Percentiles rank a stretch among this genome's conserved stretches.
These are phyloP conservation scores for Dendrostoma leiphaemia DNA, from an alignment of 2,329 filamentous ascomycete species.

Conservation along the genomic window DNA sequence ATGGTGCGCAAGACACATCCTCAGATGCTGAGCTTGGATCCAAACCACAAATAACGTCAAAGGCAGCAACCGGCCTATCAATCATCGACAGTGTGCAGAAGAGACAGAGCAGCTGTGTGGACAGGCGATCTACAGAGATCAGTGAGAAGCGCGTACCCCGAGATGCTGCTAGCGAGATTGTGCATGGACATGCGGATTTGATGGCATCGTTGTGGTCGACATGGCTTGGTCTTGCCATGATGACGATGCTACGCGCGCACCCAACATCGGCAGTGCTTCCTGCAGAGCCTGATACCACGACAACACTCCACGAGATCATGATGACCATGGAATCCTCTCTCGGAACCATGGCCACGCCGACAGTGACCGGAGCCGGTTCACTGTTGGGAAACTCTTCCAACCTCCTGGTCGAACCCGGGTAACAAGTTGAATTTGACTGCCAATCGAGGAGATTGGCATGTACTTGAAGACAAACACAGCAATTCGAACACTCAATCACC, in stretches of 20 bases:
- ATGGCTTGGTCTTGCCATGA: not conserved
- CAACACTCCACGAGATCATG: not conserved
- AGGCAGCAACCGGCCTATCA: no score
- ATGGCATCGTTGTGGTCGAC: not conserved
- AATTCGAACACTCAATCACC: not conserved
- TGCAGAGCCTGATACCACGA: not conserved
- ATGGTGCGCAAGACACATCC: no score
- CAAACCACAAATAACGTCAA: no score
- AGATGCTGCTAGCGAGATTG: no score
- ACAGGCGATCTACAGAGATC: no score
- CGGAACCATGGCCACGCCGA: not conserved
- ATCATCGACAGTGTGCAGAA: no score
- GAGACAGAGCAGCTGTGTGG: no score
- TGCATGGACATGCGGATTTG: not conserved
- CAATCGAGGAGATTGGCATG: no score
- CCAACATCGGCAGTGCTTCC: not conserved
- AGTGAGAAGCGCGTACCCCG: no score
- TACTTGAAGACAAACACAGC: no score
- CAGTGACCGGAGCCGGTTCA: not conserved
- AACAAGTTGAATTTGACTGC: not conserved
- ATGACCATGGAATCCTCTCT: not conserved
- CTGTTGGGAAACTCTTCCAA: not conserved
- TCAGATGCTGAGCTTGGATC: no score
- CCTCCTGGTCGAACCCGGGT: conserved; percentile 15
- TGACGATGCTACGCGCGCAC: not conserved